phyloP scores from a whole-genome alignment of 495 filamentous ascomycete species.

The Aspergillus baeticus region DNA sequence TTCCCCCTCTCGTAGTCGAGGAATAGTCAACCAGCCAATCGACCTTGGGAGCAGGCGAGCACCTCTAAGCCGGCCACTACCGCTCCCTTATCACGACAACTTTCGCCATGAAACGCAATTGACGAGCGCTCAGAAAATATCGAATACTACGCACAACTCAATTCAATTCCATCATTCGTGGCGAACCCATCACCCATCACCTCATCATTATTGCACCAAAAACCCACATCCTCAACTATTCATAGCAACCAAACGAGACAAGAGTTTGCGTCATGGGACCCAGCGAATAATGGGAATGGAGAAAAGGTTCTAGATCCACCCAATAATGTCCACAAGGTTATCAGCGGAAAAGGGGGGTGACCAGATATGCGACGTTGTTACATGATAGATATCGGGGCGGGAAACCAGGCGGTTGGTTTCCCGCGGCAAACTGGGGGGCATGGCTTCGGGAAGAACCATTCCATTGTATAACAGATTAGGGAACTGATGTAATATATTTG shows the following conservation, averaged over 20 bases:
- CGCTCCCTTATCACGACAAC: background rate
- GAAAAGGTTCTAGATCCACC: constrained; percentile 18
- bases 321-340: constrained; percentile 38
- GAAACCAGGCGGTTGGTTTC: constrained; percentile 34
- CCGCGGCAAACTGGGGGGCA: constrained; percentile 35
- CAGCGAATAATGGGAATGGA: constrained; percentile 2
- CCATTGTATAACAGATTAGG: constrained; percentile 34
- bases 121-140: background rate
- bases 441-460: constrained; percentile 20
- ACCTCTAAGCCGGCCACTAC: no score
- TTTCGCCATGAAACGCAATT: background rate
- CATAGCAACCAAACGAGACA: background rate
- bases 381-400: constrained; percentile 30
- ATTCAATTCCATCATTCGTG: background rate
- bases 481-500: constrained; percentile 15
- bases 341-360: constrained; percentile 29
- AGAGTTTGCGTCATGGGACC: constrained; percentile 21
- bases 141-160: background rate
- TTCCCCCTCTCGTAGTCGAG: constrained; percentile 55
- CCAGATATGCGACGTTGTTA: constrained; percentile 14
- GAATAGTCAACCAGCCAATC: constrained; percentile 22
- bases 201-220: no score
- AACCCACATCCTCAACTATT: background rate
- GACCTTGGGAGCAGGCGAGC: background rate
- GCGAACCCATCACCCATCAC: background rate